Base-by-base conservation (phyloP, 179 eudicot genomes). In the Spergularia azorica region DNA sequence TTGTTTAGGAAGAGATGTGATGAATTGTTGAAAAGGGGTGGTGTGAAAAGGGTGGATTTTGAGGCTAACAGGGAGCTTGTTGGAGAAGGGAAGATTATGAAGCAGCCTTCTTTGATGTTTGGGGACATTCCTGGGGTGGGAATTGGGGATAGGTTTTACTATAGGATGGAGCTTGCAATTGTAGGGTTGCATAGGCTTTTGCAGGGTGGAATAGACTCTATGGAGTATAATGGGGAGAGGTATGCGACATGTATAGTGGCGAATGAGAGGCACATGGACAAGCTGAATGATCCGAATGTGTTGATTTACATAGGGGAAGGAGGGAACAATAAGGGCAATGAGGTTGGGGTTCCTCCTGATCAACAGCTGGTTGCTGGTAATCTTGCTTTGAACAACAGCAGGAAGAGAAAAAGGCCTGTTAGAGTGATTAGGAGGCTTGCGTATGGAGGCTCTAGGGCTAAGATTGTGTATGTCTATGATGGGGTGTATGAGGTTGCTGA, bases 101-200 rank as follows among this genome's bases (percentile, higher is more conserved):
- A 69, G 12, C 73, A 56, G 6, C 20, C 39, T 11, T 18, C 73
- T 7, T 16, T 36, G 43, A 52, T n/a, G 55, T 15, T 86, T 38
- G 91, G 91, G 38, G 61, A 51, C 52, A 70, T 88, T 32, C 89
- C 91, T 9, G 89, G 93, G 20, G 80, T 88, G 51, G 86, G 83
- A 68, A 58, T 89, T 21, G 93, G 93, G 51, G 84, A 88, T 75
- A 54, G 56, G 52, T 88, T 88, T 12, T 79, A 62, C n/a, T 88
- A 65, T 32, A 62, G 92, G 58, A 77, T 70, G 0, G 89, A 87
- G 26, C 80, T 82, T 16, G 38, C 39, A 52, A 48, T 82, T 46
- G 79, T 64, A 5, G 85, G 82, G 9, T 70, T 82, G 26, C 85
- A 82, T 13, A 75, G 69, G 76, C 50, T 11, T 14, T 36, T 15